Percentiles rank a stretch among this genome's conserved stretches.
Evolutionary conservation across 2,329 filamentous ascomycete genomes (phyloP).

Genomic region (Colletotrichum sp.): DNA sequence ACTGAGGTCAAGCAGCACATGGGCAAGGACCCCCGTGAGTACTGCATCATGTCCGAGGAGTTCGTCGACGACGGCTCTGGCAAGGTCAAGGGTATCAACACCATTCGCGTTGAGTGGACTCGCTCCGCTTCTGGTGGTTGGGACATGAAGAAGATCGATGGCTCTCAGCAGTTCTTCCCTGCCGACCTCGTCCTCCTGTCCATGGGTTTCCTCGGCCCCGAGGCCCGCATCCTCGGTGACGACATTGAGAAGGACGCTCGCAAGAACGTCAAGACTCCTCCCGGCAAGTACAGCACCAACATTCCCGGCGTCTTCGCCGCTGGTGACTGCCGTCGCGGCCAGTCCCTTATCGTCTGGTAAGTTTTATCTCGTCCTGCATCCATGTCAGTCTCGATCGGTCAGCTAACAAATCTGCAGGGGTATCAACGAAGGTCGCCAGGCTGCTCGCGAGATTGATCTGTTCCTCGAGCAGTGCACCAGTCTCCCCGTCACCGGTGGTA

Average conservation of each 20-base stretch:
- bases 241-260: constrained; percentile 88
- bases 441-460: constrained; percentile 88
- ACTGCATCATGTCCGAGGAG: constrained; percentile 97
- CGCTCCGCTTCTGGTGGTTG: constrained; percentile 87
- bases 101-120: constrained; percentile 94
- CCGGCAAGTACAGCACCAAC: constrained; percentile 88
- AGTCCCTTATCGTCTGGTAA: constrained; percentile 95
- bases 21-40: constrained; percentile 95
- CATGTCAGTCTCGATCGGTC: neutral
- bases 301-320: constrained; percentile 89
- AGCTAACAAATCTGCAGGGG: constrained; percentile 63
- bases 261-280: constrained; percentile 95
- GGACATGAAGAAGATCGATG: constrained; percentile 98
- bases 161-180: constrained; percentile 93
- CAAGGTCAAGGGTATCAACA: constrained; percentile 95
- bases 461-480: constrained; percentile 81
- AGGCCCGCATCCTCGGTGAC: constrained; percentile 86
- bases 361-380: constrained; percentile 38
- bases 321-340: constrained; percentile 92
- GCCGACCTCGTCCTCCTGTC: constrained; percentile 93
- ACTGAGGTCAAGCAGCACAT: constrained; percentile 95
- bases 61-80: constrained; percentile 90
- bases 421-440: constrained; percentile 95
- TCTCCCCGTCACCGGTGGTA: constrained; percentile 90
- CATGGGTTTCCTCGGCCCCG: constrained; percentile 96